Base-by-base conservation (phyloP, 2,329 filamentous ascomycete genomes). In the Scytalidium lignicola region DNA sequence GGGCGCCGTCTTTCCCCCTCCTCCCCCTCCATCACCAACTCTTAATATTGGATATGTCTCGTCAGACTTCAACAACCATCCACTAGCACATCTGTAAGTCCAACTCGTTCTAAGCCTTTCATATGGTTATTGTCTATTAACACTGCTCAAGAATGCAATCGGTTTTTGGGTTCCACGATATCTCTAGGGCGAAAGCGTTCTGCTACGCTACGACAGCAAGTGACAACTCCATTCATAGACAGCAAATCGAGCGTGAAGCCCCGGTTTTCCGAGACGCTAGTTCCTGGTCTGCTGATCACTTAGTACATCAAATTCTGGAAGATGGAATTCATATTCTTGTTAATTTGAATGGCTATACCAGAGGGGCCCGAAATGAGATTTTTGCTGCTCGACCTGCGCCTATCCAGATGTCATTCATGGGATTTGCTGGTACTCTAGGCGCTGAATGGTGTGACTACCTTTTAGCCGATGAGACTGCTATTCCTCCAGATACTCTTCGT, bases 401-500 rank as follows among this genome's bases (percentile, higher is more conserved):
- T 0, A 90, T 99, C 41, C 93, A 99, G 58, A 99, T 99, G 93
- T 96, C 93, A 0, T 99, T 99, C 62, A 99, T 99, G 93, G 93
- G 93, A 0, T 99, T 99, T 65, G 93, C 93, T 0, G 93, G 93
- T 9, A 96, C 92, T 0, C 73, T 99, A 1, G 93, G 93, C 5
- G 93, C 93, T 2, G 93, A 99, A 65, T 99, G 93, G 93, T 99
- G 93, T 59, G 93, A 99, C 65, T 99, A 99, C 62, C 83, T 99
- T 15, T 79, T 97, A 21, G 91, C 93, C 3, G 93, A 99, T 62
- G 76, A 86, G 45, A 92, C 86, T 1, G 90, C 93, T 0, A 85
- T 99, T 47, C 93, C 93, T 1, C 78, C 77, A 0, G 80, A 83
- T 21, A 96, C 92, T 1, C 73, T 97, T 22, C 82, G 90, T 12